Evolutionary conservation across 495 filamentous ascomycete species (phyloP), one percentile per base, ranked within the genome.

Genomic region (Penicillium ucsense): DNA sequence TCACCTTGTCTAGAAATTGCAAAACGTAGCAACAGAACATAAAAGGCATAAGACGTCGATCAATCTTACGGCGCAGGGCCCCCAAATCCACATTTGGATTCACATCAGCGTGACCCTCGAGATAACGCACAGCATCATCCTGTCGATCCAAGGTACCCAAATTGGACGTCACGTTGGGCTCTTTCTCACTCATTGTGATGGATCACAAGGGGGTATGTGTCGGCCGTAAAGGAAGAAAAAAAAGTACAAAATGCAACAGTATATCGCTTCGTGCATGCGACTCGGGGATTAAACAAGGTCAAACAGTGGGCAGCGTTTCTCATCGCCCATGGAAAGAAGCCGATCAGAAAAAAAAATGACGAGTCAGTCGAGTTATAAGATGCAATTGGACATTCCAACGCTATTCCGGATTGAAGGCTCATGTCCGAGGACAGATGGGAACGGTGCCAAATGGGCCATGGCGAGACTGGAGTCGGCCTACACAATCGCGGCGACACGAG

Each of bases 1-100:
- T 71, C 38, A 82, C 75, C 62, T 85, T 85, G 59, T 85, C 82
- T 33, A 84, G 58, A 49, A 81, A 84, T 59, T 84, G 81, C 67
- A 85, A 66, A 9, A 73, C 71, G 57, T 84, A 84, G 59, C 72
- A 77, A 41, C 65, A 59, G 48, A 81, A 83, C 76, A 79, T 79
- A 11, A 78, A 64, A 5, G 76, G 76, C 43, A 80, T 52, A 45
- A 80, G 67, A 12, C 59, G 57, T 49, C 61, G 68, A 52, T 80
- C 76, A 10, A 80, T 69, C 57, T 77, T 79, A 9, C 54, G 48
- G 3, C 56, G 56, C 2, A 62, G 36, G 0, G 49, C 56, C 20
- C n/a, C 38, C 35, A 60, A 40, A 53, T 62, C 41, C 9, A 60
- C 47, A 11, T 46, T 30, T 4, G 41, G 35, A 6, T 31, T 27